Evolutionary conservation across 2,329 filamentous ascomycete genomes (phyloP), one percentile per base, ranked within the genome.

Genomic region (Trichoderma pleuroti): DNA sequence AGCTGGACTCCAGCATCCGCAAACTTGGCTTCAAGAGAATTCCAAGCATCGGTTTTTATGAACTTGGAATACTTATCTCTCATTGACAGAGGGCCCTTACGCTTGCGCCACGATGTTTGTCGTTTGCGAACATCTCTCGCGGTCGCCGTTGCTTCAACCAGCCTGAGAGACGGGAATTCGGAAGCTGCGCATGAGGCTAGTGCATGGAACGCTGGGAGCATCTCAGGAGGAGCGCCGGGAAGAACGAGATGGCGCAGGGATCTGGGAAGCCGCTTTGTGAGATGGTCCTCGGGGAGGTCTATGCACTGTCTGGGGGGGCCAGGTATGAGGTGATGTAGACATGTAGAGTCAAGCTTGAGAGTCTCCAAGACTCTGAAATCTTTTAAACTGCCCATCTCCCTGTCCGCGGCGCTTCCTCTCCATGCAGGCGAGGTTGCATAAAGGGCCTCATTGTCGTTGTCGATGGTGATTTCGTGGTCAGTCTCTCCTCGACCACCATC

Each of bases 291-390:
- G n/a, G 56, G 56, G 28, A 61, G 28, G 26, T 28, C 28, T 34
- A 8, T 21, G 56, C 39, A 21, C 42, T 4, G 10, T 21, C 28
- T 49, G 14, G 3, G 4, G 56, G 39, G n/a, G 8, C 26, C 36
- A 26, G 26, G 0, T 1, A n/a, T 36, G 26, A 21, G 6, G 56
- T 68, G 56, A 24, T 61, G 61, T 16, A 68, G 3, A 21, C 66
- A 68, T 34, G 66, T 68, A 14, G 66, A 68, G 28, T 68, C 66
- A n/a, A 68, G 66, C 26, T 61, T 68, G 12, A 68, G 56, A 39
- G 66, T 68, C n/a, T 68, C 66, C 28, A 68, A 12, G 16, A 26
- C 57, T 8, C 56, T 52, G 21, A 68, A 68, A 2, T 68, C 66
- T 16, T 49, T 49, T 7, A 68, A 16, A 18, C n/a, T 39, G 16